Percentiles rank a stretch among this genome's conserved stretches.
Evolutionary conservation across 2,329 filamentous ascomycete genomes (phyloP).

Genomic region (Cryphonectria parasitica): DNA sequence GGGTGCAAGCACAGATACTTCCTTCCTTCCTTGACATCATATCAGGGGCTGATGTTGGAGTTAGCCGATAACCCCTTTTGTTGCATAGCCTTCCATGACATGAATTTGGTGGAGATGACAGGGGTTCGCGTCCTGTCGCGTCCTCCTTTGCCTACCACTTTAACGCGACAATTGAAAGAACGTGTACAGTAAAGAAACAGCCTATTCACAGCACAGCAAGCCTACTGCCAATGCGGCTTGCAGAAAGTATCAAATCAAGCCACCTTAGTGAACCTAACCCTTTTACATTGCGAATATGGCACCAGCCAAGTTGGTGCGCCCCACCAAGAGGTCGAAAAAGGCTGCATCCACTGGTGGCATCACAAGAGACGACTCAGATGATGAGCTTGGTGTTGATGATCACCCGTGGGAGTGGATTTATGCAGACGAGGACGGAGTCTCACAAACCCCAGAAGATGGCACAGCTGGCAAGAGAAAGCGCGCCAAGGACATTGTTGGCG

Average conservation of each 20-base stretch:
- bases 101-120: constrained; percentile 2
- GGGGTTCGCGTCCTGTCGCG: constrained; percentile 25
- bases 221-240: neutral
- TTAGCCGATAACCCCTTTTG: constrained; percentile 22
- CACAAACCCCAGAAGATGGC: constrained; percentile 21
- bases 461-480: constrained; percentile 43
- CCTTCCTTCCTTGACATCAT: neutral
- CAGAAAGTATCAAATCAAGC: neutral
- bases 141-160: constrained; percentile 20
- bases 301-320: constrained; percentile 7
- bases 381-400: constrained; percentile 78
- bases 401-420: constrained; percentile 83
- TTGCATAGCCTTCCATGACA: constrained; percentile 12
- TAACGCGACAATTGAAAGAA: constrained; percentile 11
- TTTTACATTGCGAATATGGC: constrained; percentile 13
- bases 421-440: constrained; percentile 37
- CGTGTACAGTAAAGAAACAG: neutral
- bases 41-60: constrained; percentile 8
- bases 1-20: neutral
- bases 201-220: neutral
- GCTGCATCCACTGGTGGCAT: constrained; percentile 55
- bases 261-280: neutral
- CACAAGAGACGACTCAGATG: constrained; percentile 79
- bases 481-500: constrained; percentile 69
- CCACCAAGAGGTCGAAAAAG: constrained; percentile 27